Base-by-base conservation (phyloP, 495 filamentous ascomycete species). In the Hyphodiscus hymeniophilus region DNA sequence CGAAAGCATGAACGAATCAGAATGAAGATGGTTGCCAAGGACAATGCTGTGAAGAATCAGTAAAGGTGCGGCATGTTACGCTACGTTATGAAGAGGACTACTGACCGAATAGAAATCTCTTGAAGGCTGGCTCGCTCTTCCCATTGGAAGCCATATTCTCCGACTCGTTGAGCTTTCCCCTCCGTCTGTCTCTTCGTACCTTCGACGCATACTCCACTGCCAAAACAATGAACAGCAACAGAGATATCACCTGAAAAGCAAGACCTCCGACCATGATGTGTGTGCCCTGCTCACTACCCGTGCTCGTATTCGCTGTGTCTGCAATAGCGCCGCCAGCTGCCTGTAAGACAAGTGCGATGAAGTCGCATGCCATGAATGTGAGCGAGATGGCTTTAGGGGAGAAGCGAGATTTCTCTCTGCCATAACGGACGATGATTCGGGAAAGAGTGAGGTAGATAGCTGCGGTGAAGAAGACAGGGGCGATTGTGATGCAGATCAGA, bases 191-290 rank as follows among this genome's bases (percentile, higher is more conserved):
- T 33, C 4, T 30, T 40, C 23, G 36, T 0, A 51, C 42, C 0
- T 17, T 47, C 30, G 18, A 45, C 11, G 58, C 55, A 56, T 71
- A 77, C 48, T 76, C 71, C 38, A 52, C 16, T 3, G 63, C 56
- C 12, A 73, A 51, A 28, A 57, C 40, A 42, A 70, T 67, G 61
- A 78, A 79, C 35, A 68, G 46, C 13, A 71, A 47, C 12, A 78
- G 66, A 2, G 67, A 73, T 28, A 74, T 34, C 35, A 79, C 71
- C 58, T 85, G 76, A 52, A 73, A 73, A 22, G 69, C 48, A 0
- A 87, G 64, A 40, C 82, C 82, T 0, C 75, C 79, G 43, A 85
- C 69, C 77, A 86, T 82, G 63, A 81, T 75, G 60, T 70, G 69
- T 12, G 81, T 82, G 0, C 47, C 52, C 0, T 42, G 17, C 1